Conservation (phyloP, 805 yeast genomes). For the Ogataea minuta region DNA sequence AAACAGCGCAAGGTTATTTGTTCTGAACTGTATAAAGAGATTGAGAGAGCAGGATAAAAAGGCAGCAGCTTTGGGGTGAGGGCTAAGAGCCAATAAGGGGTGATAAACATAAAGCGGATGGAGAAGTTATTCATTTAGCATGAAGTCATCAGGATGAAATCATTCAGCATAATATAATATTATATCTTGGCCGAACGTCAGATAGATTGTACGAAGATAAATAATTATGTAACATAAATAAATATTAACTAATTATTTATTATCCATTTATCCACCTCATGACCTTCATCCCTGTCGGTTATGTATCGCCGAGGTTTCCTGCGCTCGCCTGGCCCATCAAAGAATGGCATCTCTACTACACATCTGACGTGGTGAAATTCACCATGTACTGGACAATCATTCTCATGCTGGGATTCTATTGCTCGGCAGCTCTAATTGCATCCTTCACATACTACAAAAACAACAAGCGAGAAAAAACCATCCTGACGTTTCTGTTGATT, state of each 20-base stretch:
- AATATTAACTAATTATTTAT: not conserved
- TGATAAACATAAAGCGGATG: no score
- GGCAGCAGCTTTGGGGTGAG: no score
- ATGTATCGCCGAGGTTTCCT: conserved; percentile 76
- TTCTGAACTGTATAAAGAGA: conserved; percentile 36
- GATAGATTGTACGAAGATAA: no score
- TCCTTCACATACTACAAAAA: conserved; percentile 45
- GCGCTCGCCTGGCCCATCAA: conserved; percentile 71
- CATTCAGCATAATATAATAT: no score
- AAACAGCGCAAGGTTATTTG: conserved; percentile 45
- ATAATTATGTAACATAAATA: no score
- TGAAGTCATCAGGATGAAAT: no score
- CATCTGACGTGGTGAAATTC: conserved; percentile 76
- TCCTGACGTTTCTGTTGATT: conserved; percentile 38
- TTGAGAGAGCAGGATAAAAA: conserved; percentile 20
- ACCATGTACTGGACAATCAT: conserved; percentile 81
- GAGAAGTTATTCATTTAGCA: no score
- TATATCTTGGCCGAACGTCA: no score
- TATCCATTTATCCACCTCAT: no score
- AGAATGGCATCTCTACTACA: conserved; percentile 61
- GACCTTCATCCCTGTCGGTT: conserved; percentile 67
- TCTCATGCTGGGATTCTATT: conserved; percentile 59
- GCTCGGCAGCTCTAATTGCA: conserved; percentile 63
- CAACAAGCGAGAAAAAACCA: conserved; percentile 15
- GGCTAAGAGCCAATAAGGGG: no score